Evolutionary conservation across 345 rosid genomes (phyloP).

Genomic region (Punica granatum): DNA sequence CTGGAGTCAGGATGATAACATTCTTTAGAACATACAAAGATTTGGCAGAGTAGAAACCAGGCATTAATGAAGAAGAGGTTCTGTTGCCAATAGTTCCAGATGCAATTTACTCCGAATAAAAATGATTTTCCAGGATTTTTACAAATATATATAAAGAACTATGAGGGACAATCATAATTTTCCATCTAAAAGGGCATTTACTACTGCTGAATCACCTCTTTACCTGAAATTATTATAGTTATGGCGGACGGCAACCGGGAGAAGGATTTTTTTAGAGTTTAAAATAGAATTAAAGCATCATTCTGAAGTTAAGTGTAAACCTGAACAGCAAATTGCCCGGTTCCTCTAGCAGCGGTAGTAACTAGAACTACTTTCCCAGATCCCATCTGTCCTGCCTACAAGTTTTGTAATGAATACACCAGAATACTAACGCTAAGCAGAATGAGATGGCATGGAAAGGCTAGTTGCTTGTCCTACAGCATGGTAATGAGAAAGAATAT

Average conservation of each 20-base stretch:
- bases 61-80: neutral
- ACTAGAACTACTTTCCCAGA: constrained; percentile 78
- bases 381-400: constrained; percentile 77
- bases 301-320: constrained; percentile 23
- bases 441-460: no score
- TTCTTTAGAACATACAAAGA: neutral
- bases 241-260: neutral
- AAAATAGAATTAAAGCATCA: neutral
- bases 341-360: constrained; percentile 98
- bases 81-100: neutral
- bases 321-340: constrained; percentile 99
- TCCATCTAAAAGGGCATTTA: neutral
- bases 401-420: constrained; percentile 13
- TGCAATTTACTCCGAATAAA: neutral
- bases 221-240: neutral
- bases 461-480: no score
- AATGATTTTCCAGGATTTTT: neutral
- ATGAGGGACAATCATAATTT: neutral
- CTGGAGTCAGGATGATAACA: constrained; percentile 28
- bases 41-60: neutral
- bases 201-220: neutral
- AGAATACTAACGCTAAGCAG: neutral
- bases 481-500: neutral
- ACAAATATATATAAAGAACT: neutral
- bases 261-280: neutral